Evolutionary conservation across 352 stramenopile genomes (phyloP).

Genomic region (Phytophthora tubulina): DNA sequence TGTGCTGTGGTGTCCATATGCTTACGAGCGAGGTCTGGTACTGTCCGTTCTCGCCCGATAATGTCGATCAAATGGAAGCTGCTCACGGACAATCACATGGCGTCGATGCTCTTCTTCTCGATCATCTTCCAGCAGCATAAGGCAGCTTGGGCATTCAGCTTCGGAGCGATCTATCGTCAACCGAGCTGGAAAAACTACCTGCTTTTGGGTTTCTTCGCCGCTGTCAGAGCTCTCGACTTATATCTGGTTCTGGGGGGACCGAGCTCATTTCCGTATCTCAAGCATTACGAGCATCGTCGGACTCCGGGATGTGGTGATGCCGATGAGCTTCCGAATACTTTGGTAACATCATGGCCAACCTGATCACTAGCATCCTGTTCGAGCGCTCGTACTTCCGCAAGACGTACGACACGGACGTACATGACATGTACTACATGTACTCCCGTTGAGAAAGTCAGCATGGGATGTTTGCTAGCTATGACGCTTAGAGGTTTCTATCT

Average conservation of each 20-base stretch:
- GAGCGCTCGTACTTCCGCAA: conserved; percentile 48
- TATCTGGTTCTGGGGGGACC: conserved; percentile 55
- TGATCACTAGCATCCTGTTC: conserved; percentile 43
- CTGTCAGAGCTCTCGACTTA: conserved; percentile 40
- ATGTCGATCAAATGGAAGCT: conserved; percentile 63
- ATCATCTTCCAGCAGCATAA: conserved; percentile 48
- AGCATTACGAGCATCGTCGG: conserved; percentile 62
- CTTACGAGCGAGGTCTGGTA: conserved; percentile 49
- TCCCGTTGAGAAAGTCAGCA: conserved; percentile 47
- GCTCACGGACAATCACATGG: conserved; percentile 53
- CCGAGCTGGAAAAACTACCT: conserved; percentile 57
- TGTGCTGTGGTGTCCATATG: conserved; percentile 44
- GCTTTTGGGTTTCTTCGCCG: conserved; percentile 44
- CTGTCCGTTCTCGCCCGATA: conserved; percentile 51
- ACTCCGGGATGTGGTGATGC: conserved; percentile 54
- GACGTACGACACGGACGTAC: conserved; percentile 47
- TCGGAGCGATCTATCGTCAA: conserved; percentile 55
- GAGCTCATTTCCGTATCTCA: conserved; percentile 56
- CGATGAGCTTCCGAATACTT: conserved; percentile 52
- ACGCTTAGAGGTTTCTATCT: too few species aligned
- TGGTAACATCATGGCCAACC: conserved; percentile 42
- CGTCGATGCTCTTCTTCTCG: conserved; percentile 42
- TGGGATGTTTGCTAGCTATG: too few species aligned
- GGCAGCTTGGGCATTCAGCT: conserved; percentile 49
- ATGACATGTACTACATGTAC: too few species aligned